Conservation (phyloP, 140 eudicot species). For the Ambrosia hybrid region DNA sequence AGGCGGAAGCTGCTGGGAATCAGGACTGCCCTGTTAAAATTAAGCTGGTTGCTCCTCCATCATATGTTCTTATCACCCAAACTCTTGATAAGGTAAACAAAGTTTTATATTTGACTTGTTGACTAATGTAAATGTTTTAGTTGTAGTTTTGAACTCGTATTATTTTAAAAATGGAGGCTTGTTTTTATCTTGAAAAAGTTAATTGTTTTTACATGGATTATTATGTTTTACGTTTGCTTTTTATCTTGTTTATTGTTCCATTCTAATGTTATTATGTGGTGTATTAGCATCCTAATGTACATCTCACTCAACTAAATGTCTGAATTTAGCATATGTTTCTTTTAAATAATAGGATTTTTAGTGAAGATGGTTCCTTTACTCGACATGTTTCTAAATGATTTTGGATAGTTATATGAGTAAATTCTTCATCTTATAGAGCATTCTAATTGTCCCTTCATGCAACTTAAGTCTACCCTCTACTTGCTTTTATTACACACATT, state of each 20-base stretch:
- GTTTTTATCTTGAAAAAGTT: neutral
- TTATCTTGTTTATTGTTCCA: neutral
- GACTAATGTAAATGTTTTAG: neutral
- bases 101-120: slow-evolving; percentile 9
- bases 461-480: neutral
- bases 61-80: slow-evolving; percentile 69
- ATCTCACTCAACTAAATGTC: neutral
- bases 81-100: slow-evolving; percentile 68
- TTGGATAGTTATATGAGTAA: neutral
- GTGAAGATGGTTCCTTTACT: neutral
- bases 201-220: slow-evolving; percentile 4
- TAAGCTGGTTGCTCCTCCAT: slow-evolving; percentile 70
- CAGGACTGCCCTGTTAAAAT: slow-evolving; percentile 77
- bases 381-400: neutral
- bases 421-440: neutral
- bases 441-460: neutral
- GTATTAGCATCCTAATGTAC: neutral
- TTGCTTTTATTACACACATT: too few species aligned
- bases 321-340: neutral
- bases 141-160: neutral
- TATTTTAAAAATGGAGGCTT: neutral
- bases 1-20: slow-evolving; percentile 66
- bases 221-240: neutral
- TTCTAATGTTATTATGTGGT: neutral
- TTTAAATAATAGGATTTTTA: neutral